Evolutionary conservation across 2,329 filamentous ascomycete genomes (phyloP), one percentile per base, ranked within the genome.

Genomic region (Westerdykella aurantiaca): DNA sequence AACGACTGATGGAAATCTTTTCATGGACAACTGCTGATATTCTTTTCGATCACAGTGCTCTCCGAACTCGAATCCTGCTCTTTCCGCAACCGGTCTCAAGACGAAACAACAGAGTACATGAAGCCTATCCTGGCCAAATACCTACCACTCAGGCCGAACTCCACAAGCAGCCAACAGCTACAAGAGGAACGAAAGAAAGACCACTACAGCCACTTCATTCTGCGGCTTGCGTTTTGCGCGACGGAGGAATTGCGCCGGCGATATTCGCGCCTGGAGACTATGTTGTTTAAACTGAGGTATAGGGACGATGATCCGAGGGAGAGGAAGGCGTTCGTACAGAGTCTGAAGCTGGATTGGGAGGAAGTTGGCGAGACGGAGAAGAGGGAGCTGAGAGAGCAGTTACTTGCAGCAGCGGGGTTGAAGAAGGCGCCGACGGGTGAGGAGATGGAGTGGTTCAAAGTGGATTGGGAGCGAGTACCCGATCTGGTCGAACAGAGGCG

Each of bases 131-230:
- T 97, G 40, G 81, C 90, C 47, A 96, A 96, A 70, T 86, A 88
- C 67, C 77, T 96, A 4, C 86, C 86, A 0, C 81, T 96, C 14
- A 81, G 83, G 49, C 78, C 85, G 35, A 91, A 89, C 60, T 84
- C 80, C 43, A 86, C 86, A 1, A 70, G 73, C 17, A 72, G 73
- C 12, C 68, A 69, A 10, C 72, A 74, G 23, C 70, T 91, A 12
- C 76, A 79, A 18, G 70, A 80, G 29, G 88, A 98, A 70, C 79
- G 91, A 22, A 86, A 91, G 67, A 94, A 93, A 64, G 93, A 98
- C 58, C 93, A 98, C 69, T 98, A 97, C 70, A 93, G 87, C 44
- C 93, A 98, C 68, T 98, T 96, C 66, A 98, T 97, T 49, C 79
- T 98, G 5, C 83, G 93, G 0, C 80, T 98, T 35, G 93, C 93